These are phyloP conservation scores for Russula lepida DNA, from an alignment of 768 basidiomycete genomes.

Conservation along the genomic window DNA sequence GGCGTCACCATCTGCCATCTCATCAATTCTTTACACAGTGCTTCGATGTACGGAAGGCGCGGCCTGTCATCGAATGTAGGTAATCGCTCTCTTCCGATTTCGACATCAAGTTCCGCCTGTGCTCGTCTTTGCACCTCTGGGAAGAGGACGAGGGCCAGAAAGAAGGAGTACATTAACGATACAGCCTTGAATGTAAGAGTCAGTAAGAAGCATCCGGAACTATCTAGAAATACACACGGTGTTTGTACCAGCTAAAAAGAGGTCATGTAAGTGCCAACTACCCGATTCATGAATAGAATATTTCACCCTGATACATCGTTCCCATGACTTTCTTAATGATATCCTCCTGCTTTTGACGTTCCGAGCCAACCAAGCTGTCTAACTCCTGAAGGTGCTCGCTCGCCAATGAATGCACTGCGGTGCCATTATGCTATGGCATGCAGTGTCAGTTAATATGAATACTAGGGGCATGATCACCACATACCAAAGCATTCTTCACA, in stretches of 20 bases:
- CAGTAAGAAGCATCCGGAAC: neutral
- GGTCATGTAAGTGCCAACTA: neutral
- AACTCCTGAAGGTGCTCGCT: neutral
- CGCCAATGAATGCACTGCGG: neutral
- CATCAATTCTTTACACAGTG: too few relatives aligned
- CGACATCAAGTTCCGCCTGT: slow-evolving; percentile 25
- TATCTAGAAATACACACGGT: neutral
- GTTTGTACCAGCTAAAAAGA: slow-evolving; percentile 2
- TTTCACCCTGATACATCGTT: neutral
- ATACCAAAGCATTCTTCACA: neutral
- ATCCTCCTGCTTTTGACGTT: neutral
- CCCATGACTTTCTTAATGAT: neutral
- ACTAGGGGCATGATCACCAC: neutral
- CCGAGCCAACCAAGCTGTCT: neutral
- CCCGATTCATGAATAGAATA: neutral
- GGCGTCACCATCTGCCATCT: too few relatives aligned
- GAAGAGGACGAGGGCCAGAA: too few relatives aligned
- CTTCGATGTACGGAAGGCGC: too few relatives aligned
- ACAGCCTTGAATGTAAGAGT: neutral
- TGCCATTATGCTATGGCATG: neutral
- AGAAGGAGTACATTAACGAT: neutral
- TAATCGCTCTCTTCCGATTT: slow-evolving; percentile 24
- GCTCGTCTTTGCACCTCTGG: too few relatives aligned
- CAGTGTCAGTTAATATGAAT: neutral
- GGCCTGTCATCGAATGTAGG: too few relatives aligned